Base-by-base conservation (phyloP, 495 filamentous ascomycete species). In the Aspergillus taichungensis region DNA sequence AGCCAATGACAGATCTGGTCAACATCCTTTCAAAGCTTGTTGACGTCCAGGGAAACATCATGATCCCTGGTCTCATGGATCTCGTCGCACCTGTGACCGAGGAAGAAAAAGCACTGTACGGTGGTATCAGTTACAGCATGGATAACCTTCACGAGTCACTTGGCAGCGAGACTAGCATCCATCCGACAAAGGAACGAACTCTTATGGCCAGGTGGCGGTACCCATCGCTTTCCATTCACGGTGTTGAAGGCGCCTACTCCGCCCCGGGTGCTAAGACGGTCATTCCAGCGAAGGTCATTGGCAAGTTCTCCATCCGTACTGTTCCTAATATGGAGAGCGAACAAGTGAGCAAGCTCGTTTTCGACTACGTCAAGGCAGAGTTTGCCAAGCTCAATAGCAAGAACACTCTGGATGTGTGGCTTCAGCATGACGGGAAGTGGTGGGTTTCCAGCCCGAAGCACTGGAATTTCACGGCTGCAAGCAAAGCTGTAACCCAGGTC, bases 291-390 rank as follows among this genome's bases (percentile, higher is more conserved):
- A 96, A 94, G 70, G 94, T 97, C 33, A 83, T 83, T 49, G 92
- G 94, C 58, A 99, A 99, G 68, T 99, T 99, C 72, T 94, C 87
- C 18, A 94, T 99, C 63, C 80, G 92, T 40, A 96, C 90, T 35
- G 92, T 99, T 24, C 92, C 92, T 27, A 80, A 99, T 69, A 99
- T 99, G 94, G 84, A 96, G 51, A 87, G 84, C 54, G 78, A 86
- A 24, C 77, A 85, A 61, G 90, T 95, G 54, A 88, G 94, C 68
- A 72, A 81, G 52, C 74, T 83, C 32, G 91, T 97, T 30, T 83
- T 80, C 66, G 78, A 84, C 58, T 76, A 92, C 61, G 73, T 97
- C 49, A 73, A 87, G 53, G 72, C 80, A 18, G 79, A 80, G 40
- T 96, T 94, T 60, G 78, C 83, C 48, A 87, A 85, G 64, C 76